These are phyloP conservation scores for Sequoia sempervirens DNA, from an alignment of 75 land plant species.

Conservation along the genomic window DNA sequence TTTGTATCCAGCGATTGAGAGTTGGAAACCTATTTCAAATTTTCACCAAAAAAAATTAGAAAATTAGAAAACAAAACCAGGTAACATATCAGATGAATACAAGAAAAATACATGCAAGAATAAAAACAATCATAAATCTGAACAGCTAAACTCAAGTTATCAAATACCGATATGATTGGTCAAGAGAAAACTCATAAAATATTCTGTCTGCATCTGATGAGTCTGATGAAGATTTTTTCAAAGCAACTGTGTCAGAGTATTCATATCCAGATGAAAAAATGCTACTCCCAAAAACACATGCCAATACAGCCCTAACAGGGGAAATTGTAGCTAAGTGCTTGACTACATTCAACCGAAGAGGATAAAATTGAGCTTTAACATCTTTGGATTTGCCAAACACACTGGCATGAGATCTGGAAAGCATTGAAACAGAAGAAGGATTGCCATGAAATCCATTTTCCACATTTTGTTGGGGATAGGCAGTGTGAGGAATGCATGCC, in stretches of 20 bases:
- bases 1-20: constrained; percentile 96
- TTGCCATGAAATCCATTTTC: constrained; percentile 34
- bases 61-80: background rate
- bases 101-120: background rate
- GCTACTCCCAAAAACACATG: constrained; percentile 95
- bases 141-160: background rate
- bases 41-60: background rate
- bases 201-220: constrained; percentile 65
- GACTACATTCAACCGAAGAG: constrained; percentile 75
- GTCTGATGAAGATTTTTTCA: constrained; percentile 18
- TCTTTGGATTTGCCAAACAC: constrained; percentile 18
- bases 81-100: background rate
- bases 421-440: constrained; percentile 6
- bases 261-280: constrained; percentile 46
- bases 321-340: constrained; percentile 89
- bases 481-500: constrained; percentile 80
- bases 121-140: background rate
- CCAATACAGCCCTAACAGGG: constrained; percentile 90
- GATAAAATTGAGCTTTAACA: constrained; percentile 41
- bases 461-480: constrained; percentile 16
- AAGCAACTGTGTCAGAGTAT: constrained; percentile 16
- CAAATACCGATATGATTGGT: constrained; percentile 90
- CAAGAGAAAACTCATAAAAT: constrained; percentile 96
- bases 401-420: constrained; percentile 14
- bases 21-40: constrained; percentile 73